These are phyloP conservation scores for Pleurotus pulmonarius DNA, from an alignment of 768 basidiomycete species.

Conservation along the genomic window DNA sequence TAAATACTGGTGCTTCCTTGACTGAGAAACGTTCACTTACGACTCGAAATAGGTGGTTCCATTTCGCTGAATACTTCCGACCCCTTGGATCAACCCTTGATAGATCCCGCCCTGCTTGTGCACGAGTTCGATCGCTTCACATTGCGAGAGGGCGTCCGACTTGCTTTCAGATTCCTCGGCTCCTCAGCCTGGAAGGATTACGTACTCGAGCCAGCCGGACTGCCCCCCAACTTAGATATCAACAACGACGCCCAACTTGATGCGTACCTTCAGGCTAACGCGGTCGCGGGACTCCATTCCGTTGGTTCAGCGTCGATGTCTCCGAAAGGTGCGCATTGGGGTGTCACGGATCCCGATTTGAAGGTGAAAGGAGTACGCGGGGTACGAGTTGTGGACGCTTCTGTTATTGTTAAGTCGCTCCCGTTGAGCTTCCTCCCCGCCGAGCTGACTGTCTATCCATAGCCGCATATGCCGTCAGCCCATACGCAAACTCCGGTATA, in stretches of 20 bases:
- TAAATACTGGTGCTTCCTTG: slow-evolving; percentile 9
- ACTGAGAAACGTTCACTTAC: background rate
- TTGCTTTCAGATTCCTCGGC: slow-evolving; percentile 18
- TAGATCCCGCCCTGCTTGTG: slow-evolving; percentile 45
- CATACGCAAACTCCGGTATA: slow-evolving; percentile 26
- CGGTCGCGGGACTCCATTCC: slow-evolving; percentile 23
- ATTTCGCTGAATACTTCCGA: slow-evolving; percentile 36
- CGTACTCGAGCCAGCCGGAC: slow-evolving; percentile 16
- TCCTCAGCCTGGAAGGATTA: slow-evolving; percentile 24
- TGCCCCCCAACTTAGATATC: slow-evolving; percentile 12
- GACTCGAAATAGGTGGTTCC: slow-evolving; percentile 26
- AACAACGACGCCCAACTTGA: slow-evolving; percentile 24
- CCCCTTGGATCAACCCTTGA: slow-evolving; percentile 43
- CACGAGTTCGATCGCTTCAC: slow-evolving; percentile 26
- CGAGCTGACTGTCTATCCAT: background rate
- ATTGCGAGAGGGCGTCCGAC: slow-evolving; percentile 20
- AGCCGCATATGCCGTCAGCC: slow-evolving; percentile 20
- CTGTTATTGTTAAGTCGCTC: slow-evolving; percentile 25
- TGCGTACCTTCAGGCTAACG: slow-evolving; percentile 16
- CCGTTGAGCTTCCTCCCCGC: background rate
- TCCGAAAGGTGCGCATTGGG: slow-evolving; percentile 18
- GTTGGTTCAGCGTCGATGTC: slow-evolving; percentile 32
- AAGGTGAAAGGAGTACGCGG: slow-evolving; percentile 29
- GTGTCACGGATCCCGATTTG: slow-evolving; percentile 35
- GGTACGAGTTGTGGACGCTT: slow-evolving; percentile 34